Percentiles rank a stretch among this genome's conserved stretches.
phyloP scores from a whole-genome alignment of 257 asterid species.

The Solanum medicagineum region DNA sequence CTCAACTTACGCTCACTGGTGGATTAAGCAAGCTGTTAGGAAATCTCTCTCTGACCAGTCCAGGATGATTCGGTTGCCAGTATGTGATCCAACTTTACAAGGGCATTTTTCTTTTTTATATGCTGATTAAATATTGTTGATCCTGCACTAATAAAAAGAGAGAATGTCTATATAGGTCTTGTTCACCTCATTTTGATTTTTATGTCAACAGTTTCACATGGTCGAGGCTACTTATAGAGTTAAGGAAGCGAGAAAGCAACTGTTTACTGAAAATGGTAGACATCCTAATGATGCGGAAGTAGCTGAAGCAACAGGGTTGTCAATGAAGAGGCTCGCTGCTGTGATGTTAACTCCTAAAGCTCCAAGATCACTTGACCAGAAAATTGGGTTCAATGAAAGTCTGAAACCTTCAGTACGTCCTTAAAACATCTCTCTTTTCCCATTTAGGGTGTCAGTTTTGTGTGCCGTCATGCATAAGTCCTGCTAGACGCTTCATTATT shows the following conservation, averaged over 20 bases:
- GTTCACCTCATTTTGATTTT: not conserved
- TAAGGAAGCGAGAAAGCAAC: conserved; percentile 82
- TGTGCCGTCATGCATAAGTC: not conserved
- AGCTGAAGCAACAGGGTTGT: conserved; percentile 74
- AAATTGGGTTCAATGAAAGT: conserved; percentile 56
- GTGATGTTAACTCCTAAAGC: conserved; percentile 77
- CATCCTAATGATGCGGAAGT: conserved; percentile 63
- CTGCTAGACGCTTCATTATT: not conserved
- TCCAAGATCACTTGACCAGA: conserved; percentile 94
- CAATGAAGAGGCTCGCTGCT: conserved; percentile 79
- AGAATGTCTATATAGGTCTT: not conserved
- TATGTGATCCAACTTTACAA: conserved; percentile 14
- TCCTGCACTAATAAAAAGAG: not conserved
- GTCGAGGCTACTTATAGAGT: conserved; percentile 88
- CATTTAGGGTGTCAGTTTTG: not conserved
- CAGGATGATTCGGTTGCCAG: conserved; percentile 56
- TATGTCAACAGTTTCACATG: conserved; percentile 60
- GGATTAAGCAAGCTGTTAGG: conserved; percentile 90
- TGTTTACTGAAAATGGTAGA: conserved; percentile 56
- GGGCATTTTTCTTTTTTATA: not conserved
- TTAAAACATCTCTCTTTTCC: not conserved
- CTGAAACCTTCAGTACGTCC: conserved; percentile 68
- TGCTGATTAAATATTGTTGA: not conserved
- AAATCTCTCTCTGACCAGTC: conserved; percentile 66
- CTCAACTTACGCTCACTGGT: conserved; percentile 97